Percentiles rank a stretch among this genome's conserved stretches.
Conservation (phyloP, 495 filamentous ascomycete species). For the Staphylotrichum tortipilum region DNA sequence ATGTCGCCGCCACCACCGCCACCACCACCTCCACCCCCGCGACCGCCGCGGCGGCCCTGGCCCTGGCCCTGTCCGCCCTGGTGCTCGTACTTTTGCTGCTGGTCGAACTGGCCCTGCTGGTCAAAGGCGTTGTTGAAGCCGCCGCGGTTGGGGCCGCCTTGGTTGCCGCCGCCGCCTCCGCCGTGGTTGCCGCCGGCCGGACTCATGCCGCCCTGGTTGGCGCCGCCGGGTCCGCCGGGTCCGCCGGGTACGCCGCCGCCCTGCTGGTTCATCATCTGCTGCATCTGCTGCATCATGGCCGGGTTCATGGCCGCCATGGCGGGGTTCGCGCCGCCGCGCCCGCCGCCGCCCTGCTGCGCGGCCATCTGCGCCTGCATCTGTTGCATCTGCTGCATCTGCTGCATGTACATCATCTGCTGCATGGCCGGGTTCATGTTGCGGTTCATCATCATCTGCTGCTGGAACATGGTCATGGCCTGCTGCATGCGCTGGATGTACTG, state of each 20-base stretch:
- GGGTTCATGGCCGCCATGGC: slow-evolving; percentile 59
- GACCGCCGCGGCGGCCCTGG: slow-evolving; percentile 28
- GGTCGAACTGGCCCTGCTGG: slow-evolving; percentile 76
- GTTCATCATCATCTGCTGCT: slow-evolving; percentile 66
- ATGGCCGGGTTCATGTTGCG: slow-evolving; percentile 57
- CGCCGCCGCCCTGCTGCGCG: slow-evolving; percentile 19
- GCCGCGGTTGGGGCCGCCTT: slow-evolving; percentile 13
- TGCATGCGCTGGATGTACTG: slow-evolving; percentile 98
- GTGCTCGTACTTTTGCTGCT: slow-evolving; percentile 75
- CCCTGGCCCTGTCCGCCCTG: slow-evolving; percentile 32
- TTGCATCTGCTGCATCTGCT: slow-evolving; percentile 81
- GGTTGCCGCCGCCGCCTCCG: slow-evolving; percentile 23
- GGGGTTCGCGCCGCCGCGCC: slow-evolving; percentile 33
- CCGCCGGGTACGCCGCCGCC: slow-evolving; percentile 27
- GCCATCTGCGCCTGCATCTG: slow-evolving; percentile 34
- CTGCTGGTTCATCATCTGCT: slow-evolving; percentile 68
- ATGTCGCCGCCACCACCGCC: slow-evolving; percentile 23
- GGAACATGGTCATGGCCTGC: slow-evolving; percentile 90
- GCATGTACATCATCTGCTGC: slow-evolving; percentile 55
- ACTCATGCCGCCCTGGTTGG: slow-evolving; percentile 2
- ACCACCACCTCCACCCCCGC: slow-evolving; percentile 27
- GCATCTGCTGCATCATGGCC: slow-evolving; percentile 79
- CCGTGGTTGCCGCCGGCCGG: slow-evolving; percentile 12
- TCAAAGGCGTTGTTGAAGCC: slow-evolving; percentile 28
- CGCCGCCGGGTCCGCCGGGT: slow-evolving; percentile 24